Evolutionary conservation across 164 flowering plant genomes (phyloP).

Genomic region (Stephania cephalantha): DNA sequence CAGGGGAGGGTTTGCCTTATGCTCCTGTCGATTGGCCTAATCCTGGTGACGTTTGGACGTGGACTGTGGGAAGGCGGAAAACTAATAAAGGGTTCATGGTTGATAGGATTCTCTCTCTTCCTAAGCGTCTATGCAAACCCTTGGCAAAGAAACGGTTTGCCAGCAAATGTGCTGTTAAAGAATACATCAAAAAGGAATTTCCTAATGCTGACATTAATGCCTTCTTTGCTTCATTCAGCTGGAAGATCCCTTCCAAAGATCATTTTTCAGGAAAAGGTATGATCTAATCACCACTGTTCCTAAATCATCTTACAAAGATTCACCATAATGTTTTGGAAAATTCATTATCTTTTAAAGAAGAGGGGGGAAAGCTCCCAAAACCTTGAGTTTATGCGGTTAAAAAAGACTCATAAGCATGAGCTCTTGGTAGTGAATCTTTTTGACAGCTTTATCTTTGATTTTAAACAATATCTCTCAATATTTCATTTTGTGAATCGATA

Average conservation of each 20-base stretch:
- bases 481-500: too few relatives aligned
- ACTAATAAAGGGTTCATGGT: constrained; percentile 32
- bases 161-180: constrained; percentile 52
- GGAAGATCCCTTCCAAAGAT: constrained; percentile 51
- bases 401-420: background rate
- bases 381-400: background rate
- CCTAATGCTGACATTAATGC: constrained; percentile 46
- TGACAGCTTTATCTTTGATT: background rate
- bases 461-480: too few relatives aligned
- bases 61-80: constrained; percentile 69
- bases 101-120: constrained; percentile 66
- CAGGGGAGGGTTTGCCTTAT: constrained; percentile 77
- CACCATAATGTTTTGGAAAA: background rate
- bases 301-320: background rate
- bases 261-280: constrained; percentile 28
- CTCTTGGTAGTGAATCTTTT: background rate
- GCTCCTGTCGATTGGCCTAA: constrained; percentile 79
- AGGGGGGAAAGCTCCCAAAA: background rate
- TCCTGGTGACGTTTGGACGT: constrained; percentile 72
- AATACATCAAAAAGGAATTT: constrained; percentile 33
- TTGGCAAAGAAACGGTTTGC: constrained; percentile 27
- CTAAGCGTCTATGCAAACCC: constrained; percentile 25
- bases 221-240: constrained; percentile 71
- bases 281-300: background rate
- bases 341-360: background rate